These are phyloP conservation scores for Moesziomyces antarcticus DNA, from an alignment of 1,284 basidiomycete species.

Conservation along the genomic window DNA sequence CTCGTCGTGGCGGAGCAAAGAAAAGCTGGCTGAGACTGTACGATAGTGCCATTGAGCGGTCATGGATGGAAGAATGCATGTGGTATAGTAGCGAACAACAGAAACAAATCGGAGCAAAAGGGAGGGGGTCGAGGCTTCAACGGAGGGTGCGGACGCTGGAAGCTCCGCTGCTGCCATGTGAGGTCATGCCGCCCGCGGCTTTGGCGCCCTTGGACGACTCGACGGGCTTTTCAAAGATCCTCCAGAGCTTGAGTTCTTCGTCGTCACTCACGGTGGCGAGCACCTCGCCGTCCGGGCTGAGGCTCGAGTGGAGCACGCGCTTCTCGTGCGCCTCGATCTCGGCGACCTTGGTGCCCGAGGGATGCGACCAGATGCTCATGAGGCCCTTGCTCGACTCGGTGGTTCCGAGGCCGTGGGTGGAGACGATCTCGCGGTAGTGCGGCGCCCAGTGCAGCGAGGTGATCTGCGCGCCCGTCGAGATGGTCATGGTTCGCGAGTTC, in stretches of 20 bases:
- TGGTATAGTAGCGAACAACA: neutral
- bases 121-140: neutral
- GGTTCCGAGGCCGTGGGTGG: slow-evolving; percentile 79
- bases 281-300: slow-evolving; percentile 65
- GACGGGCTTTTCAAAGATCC: slow-evolving; percentile 61
- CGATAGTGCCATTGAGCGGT: neutral
- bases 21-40: neutral
- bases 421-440: slow-evolving; percentile 88
- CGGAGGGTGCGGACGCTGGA: slow-evolving; percentile 41
- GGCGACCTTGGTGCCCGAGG: slow-evolving; percentile 58
- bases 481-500: slow-evolving; percentile 61
- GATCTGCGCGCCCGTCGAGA: slow-evolving; percentile 76
- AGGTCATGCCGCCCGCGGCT: slow-evolving; percentile 15
- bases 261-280: slow-evolving; percentile 65
- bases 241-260: slow-evolving; percentile 67
- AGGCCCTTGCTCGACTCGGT: slow-evolving; percentile 55
- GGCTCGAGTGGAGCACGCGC: slow-evolving; percentile 55
- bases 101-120: neutral
- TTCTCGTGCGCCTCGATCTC: slow-evolving; percentile 65
- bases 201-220: slow-evolving; percentile 47
- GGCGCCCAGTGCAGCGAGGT: slow-evolving; percentile 90
- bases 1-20: neutral
- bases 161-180: slow-evolving; percentile 12
- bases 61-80: neutral
- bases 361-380: slow-evolving; percentile 65